Conservation (phyloP, 495 filamentous ascomycete species). For the Ramalina intermedia region DNA sequence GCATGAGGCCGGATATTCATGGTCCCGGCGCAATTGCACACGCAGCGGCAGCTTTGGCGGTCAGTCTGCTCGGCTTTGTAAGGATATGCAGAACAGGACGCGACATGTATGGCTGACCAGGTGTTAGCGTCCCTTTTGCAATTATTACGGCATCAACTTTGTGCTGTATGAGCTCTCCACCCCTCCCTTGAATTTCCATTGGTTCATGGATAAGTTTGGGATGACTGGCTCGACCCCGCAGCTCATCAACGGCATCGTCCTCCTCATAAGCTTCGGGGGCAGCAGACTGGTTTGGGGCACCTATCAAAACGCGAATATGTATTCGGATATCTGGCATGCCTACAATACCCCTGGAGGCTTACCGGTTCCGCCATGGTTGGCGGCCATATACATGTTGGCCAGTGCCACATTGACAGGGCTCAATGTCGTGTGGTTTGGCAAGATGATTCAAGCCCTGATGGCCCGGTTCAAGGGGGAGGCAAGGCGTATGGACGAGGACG, state of each 20-base stretch:
- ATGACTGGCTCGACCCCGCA: slow-evolving; percentile 81
- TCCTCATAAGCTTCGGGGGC: slow-evolving; percentile 61
- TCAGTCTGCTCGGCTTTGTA: slow-evolving; percentile 87
- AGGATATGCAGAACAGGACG: slow-evolving; percentile 24
- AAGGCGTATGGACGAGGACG: neutral
- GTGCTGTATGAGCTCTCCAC: slow-evolving; percentile 96
- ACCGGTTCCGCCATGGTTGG: slow-evolving; percentile 60
- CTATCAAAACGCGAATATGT: slow-evolving; percentile 64
- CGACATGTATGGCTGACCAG: neutral
- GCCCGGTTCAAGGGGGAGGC: slow-evolving; percentile 50
- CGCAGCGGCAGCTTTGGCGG: slow-evolving; percentile 65
- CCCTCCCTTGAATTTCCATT: slow-evolving; percentile 92
- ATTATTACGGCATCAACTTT: slow-evolving; percentile 82
- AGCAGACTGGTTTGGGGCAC: slow-evolving; percentile 88
- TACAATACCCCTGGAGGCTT: slow-evolving; percentile 29
- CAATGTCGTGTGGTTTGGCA: slow-evolving; percentile 92
- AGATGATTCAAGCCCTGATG: slow-evolving; percentile 81
- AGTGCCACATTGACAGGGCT: slow-evolving; percentile 70
- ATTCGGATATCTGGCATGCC: slow-evolving; percentile 63
- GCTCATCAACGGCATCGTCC: slow-evolving; percentile 64
- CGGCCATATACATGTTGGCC: slow-evolving; percentile 52
- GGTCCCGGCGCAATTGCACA: slow-evolving; percentile 80
- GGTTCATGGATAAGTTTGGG: slow-evolving; percentile 95
- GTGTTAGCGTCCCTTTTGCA: slow-evolving; percentile 72
- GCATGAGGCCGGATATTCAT: slow-evolving; percentile 59